Conservation (phyloP, 2,329 filamentous ascomycete species). For the Metarhizium guizhouense region DNA sequence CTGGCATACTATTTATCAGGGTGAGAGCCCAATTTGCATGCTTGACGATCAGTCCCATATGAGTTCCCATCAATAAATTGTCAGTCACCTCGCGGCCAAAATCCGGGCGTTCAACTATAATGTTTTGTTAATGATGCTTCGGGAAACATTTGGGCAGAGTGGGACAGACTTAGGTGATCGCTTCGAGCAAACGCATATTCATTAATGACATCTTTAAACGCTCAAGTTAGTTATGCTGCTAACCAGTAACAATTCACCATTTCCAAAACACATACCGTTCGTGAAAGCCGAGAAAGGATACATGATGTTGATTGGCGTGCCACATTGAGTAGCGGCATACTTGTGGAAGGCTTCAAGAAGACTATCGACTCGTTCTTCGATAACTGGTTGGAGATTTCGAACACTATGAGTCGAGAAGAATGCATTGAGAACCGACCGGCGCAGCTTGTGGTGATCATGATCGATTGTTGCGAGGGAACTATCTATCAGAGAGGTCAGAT, state of each 20-base stretch:
- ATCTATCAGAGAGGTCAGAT: constrained; percentile 14
- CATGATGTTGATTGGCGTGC: constrained; percentile 24
- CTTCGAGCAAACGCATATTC: constrained; percentile 29
- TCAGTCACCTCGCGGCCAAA: constrained; percentile 27
- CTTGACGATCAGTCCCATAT: constrained; percentile 27
- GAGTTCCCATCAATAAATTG: constrained; percentile 26
- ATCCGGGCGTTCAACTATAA: constrained; percentile 22
- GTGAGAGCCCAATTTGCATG: constrained; percentile 26
- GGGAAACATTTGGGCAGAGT: not conserved
- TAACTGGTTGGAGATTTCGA: constrained; percentile 27
- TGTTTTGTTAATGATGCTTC: not conserved
- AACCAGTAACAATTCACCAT: not conserved
- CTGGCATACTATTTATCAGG: constrained; percentile 25
- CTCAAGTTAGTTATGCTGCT: not conserved
- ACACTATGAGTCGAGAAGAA: constrained; percentile 29
- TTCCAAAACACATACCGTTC: constrained; percentile 18
- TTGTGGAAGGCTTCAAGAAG: constrained; percentile 21
- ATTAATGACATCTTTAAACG: constrained; percentile 25
- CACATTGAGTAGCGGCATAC: constrained; percentile 15
- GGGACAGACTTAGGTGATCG: constrained; percentile 19
- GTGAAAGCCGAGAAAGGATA: constrained; percentile 30
- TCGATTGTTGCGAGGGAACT: constrained; percentile 25
- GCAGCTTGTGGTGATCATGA: constrained; percentile 24
- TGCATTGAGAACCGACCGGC: constrained; percentile 25
- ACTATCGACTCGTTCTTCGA: constrained; percentile 26